These are phyloP conservation scores for Candida smagusa DNA, from an alignment of 1,139 yeast species.

Conservation along the genomic window DNA sequence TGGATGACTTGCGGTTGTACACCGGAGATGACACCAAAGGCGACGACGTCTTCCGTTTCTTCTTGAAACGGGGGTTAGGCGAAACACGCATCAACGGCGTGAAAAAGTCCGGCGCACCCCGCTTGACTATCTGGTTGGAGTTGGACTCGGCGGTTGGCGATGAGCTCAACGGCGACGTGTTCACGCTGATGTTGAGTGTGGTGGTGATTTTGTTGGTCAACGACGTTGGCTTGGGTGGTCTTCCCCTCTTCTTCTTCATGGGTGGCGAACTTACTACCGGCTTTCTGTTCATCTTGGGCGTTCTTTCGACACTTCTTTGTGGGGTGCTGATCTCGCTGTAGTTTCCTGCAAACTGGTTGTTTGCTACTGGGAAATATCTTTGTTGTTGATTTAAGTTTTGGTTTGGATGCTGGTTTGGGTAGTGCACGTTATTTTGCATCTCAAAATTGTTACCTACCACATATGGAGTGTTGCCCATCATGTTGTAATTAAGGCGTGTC, in stretches of 20 bases:
- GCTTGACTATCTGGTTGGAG: slow-evolving; percentile 32
- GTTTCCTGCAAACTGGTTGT: too few species aligned
- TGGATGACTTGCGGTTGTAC: slow-evolving; percentile 1
- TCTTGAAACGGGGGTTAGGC: slow-evolving; percentile 23
- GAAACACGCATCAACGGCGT: slow-evolving; percentile 48
- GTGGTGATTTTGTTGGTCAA: slow-evolving; percentile 39
- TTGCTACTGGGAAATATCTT: too few species aligned
- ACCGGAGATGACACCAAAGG: slow-evolving; percentile 7
- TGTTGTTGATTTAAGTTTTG: too few species aligned
- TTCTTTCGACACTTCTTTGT: not conserved
- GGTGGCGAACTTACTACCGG: slow-evolving; percentile 16
- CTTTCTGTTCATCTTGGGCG: not conserved
- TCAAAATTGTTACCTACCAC: too few species aligned
- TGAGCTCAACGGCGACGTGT: slow-evolving; percentile 24
- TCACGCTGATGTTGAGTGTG: slow-evolving; percentile 42
- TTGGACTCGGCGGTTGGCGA: slow-evolving; percentile 33
- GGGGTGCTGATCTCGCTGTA: too few species aligned
- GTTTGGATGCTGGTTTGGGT: too few species aligned
- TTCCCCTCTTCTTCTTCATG: slow-evolving; percentile 41
- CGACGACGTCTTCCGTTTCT: slow-evolving; percentile 12
- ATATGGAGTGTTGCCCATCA: too few species aligned
- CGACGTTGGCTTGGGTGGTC: slow-evolving; percentile 48
- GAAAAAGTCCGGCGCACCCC: slow-evolving; percentile 46
- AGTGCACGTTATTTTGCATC: too few species aligned
- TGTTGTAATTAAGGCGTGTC: too few species aligned